Percentiles rank a stretch among this genome's conserved stretches.
These are phyloP conservation scores for Tetrapisispora iriomotensis DNA, from an alignment of 805 yeast species.

Conservation along the genomic window DNA sequence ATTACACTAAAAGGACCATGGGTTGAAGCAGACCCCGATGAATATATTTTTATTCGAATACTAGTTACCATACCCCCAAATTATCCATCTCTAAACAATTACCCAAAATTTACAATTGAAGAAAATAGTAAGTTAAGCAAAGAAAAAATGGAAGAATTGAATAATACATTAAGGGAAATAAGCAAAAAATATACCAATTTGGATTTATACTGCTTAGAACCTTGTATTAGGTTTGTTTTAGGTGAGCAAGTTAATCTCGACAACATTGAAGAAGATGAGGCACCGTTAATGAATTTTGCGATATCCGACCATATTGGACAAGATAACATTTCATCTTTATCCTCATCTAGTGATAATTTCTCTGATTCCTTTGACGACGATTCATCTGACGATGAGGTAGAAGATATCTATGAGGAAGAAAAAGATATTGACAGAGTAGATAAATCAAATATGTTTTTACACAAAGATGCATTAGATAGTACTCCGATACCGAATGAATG, in stretches of 20 bases:
- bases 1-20: slow-evolving; percentile 78
- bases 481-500: slow-evolving; percentile 91
- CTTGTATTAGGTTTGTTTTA: slow-evolving; percentile 61
- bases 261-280: slow-evolving; percentile 28
- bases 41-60: slow-evolving; percentile 54
- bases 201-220: slow-evolving; percentile 67
- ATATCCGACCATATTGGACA: slow-evolving; percentile 25
- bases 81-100: slow-evolving; percentile 51
- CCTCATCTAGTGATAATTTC: slow-evolving; percentile 20
- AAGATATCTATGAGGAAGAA: slow-evolving; percentile 7
- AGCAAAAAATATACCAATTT: slow-evolving; percentile 45
- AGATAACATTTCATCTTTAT: slow-evolving; percentile 28
- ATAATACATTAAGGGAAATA: slow-evolving; percentile 43
- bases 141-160: slow-evolving; percentile 41
- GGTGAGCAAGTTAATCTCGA: slow-evolving; percentile 64
- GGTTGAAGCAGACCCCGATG: slow-evolving; percentile 35
- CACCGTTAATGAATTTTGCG: slow-evolving; percentile 25
- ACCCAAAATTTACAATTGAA: slow-evolving; percentile 58
- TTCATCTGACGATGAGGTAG: slow-evolving; percentile 31
- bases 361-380: slow-evolving; percentile 30
- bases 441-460: slow-evolving; percentile 9
- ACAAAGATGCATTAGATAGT: slow-evolving; percentile 44
- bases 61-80: slow-evolving; percentile 58
- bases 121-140: slow-evolving; percentile 61
- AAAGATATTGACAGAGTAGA: not conserved